Evolutionary conservation across 768 basidiomycete genomes (phyloP), one percentile per base, ranked within the genome.

Genomic region (Phylloporus sp.): DNA sequence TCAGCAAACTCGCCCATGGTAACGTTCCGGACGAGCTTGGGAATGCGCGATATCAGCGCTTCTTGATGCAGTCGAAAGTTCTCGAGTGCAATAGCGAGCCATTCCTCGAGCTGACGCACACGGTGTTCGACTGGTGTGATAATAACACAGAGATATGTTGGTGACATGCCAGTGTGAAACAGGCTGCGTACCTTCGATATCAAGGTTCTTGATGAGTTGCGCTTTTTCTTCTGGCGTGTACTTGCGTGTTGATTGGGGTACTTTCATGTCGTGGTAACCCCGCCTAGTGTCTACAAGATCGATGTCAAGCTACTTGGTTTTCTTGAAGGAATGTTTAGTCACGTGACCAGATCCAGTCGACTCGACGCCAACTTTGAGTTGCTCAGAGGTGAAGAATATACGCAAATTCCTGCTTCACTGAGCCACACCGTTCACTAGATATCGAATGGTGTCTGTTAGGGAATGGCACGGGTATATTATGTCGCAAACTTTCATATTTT

Each of bases 31-130:
- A 91, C 83, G 56, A 84, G 80, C 59, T 82, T 87, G 1, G 88
- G 89, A 28, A 91, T 86, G 45, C 85, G 80, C 16, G 78, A 79
- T 3, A 91, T 80, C 50, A 83, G 83, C 0, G 82, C 82, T 62
- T 91, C 87, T 62, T 88, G 86, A 59, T 86, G 86, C 23, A 84
- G 76, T 2, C 76, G 79, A 64, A 90, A 91, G 62, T 82, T 85
- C 58, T 88, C 81, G 47, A 91, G 81, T 4, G 80, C 78, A 64
- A 85, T 84, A 47, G 77, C 73, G 27, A 91, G 84, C 81, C 83
- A 86, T 75, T 81, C 78, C 65, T 86, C 80, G 55, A 91, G 80
- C 62, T 88, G 87, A 45, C 80, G 78, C 22, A 80, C 81, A 40
- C 86, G 81, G 69, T 91, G 88, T 50, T 84, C 78, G 58, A 89